These are phyloP conservation scores for Ruellia speciosa DNA, from an alignment of 305 asterid species.

Conservation along the genomic window DNA sequence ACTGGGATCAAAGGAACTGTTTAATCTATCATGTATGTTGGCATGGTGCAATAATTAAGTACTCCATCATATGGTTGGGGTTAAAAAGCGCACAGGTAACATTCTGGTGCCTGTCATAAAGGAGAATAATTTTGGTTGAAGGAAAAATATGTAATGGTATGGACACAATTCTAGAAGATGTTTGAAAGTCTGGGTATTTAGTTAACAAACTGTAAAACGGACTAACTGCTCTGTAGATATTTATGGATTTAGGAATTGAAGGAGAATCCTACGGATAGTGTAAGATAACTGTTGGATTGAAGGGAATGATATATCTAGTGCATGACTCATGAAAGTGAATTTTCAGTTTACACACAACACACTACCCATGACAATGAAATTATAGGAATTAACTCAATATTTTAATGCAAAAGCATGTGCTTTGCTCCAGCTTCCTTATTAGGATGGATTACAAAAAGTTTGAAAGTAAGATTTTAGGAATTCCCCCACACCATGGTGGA, in stretches of 20 bases:
- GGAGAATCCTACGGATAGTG: background rate
- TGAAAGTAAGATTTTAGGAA: background rate
- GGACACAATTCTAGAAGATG: background rate
- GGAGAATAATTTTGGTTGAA: background rate
- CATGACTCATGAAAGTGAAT: background rate
- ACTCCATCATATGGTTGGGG: too few relatives aligned
- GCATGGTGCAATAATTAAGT: background rate
- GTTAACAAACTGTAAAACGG: slow-evolving; percentile 1
- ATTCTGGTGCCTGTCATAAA: background rate
- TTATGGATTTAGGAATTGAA: background rate
- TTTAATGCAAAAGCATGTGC: background rate
- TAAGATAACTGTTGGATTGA: background rate
- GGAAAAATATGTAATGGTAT: slow-evolving; percentile 7
- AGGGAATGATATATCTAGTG: background rate
- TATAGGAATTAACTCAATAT: slow-evolving; percentile 1
- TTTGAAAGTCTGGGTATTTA: slow-evolving; percentile 8
- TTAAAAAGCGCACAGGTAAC: too few relatives aligned
- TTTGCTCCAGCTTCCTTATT: background rate
- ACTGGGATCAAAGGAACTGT: background rate
- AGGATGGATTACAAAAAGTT: background rate
- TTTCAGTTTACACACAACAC: slow-evolving; percentile 7
- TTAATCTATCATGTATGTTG: background rate
- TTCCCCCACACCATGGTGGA: background rate
- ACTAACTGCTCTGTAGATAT: background rate
- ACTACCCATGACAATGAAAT: slow-evolving; percentile 2